Evolutionary conservation across 257 asterid genomes (phyloP), one percentile per base, ranked within the genome.

Genomic region (Linaria vulgaris): DNA sequence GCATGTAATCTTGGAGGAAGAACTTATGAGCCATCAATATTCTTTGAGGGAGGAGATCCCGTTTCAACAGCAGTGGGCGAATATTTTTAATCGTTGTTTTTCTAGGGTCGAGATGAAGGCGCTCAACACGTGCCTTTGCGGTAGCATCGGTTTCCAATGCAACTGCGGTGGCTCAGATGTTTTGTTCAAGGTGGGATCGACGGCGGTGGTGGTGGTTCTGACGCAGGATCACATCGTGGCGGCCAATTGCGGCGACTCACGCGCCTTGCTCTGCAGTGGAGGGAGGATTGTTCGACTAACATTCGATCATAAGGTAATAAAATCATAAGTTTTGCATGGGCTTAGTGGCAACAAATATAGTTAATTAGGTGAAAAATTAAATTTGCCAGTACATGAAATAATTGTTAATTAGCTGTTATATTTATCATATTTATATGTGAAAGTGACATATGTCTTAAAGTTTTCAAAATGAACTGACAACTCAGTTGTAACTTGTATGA

Each of bases 211-310:
- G 15, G 77, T 87, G 22, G 78, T 86, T 0, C 69, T 82, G 4
- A 76, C 87, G 0, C 81, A 84, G 1, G 79, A 75, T 0, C 85
- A 84, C 71, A 72, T 82, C 30, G 37, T 84, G 5, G 82, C 78
- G 1, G 84, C 81, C 5, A 86, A 86, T 56, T 84, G 95, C 58
- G 96, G 96, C 6, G 95, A 88, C 31, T 88, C 96, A 10, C 95
- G 96, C 21, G 95, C 96, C 57, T 79, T 86, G 44, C 88, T 88
- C 0, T 79, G 73, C 66, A 85, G 96, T 5, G 63, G 56, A 51
- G 83, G 88, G 8, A 66, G 57, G 0, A 68, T 84, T 2, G 14
- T 82, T n/a, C 96, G 94, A 0, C 88, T 88, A 38, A 68, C 88
- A 6, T 54, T 61, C 27, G 96, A 88, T 63, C 96, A 88, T 52